These are phyloP conservation scores for Clonostachys chloroleuca DNA, from an alignment of 2,329 filamentous ascomycete genomes.

Conservation along the genomic window DNA sequence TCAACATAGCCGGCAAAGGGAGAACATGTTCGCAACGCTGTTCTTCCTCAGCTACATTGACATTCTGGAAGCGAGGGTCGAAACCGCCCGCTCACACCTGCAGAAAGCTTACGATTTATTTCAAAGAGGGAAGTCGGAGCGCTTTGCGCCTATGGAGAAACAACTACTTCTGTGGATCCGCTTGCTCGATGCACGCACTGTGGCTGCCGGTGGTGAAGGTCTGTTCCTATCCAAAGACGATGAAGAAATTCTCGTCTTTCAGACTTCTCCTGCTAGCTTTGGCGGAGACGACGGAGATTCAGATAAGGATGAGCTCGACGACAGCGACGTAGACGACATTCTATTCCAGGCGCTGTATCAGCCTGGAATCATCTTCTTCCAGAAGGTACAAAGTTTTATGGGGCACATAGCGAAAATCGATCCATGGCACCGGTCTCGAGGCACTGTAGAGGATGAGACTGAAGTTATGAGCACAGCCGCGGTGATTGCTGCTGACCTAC, in stretches of 20 bases:
- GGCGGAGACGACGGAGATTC: slow-evolving; percentile 17
- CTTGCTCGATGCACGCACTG: slow-evolving; percentile 48
- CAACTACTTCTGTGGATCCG: slow-evolving; percentile 50
- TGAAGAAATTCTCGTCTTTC: slow-evolving; percentile 32
- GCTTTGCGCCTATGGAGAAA: slow-evolving; percentile 33
- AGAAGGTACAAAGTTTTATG: slow-evolving; percentile 53
- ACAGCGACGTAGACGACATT: slow-evolving; percentile 39
- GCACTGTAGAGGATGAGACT: slow-evolving; percentile 52
- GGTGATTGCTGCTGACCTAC: slow-evolving; percentile 43
- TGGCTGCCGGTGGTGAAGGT: slow-evolving; percentile 51
- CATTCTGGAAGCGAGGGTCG: slow-evolving; percentile 34
- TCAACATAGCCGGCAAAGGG: slow-evolving; percentile 22
- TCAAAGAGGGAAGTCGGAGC: slow-evolving; percentile 28
- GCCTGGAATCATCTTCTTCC: slow-evolving; percentile 52
- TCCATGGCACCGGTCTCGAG: slow-evolving; percentile 49
- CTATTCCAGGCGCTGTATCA: slow-evolving; percentile 50
- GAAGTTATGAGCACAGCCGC: slow-evolving; percentile 52
- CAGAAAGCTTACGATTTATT: slow-evolving; percentile 43
- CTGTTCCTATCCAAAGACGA: slow-evolving; percentile 44
- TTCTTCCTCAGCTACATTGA: slow-evolving; percentile 53
- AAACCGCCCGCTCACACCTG: slow-evolving; percentile 42
- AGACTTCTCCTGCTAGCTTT: slow-evolving; percentile 32
- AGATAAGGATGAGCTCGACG: slow-evolving; percentile 11
- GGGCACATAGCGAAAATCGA: slow-evolving; percentile 52
- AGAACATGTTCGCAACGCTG: slow-evolving; percentile 41